phyloP scores from a whole-genome alignment of 2,329 filamentous ascomycete genomes.

The Ascochyta pisi region DNA sequence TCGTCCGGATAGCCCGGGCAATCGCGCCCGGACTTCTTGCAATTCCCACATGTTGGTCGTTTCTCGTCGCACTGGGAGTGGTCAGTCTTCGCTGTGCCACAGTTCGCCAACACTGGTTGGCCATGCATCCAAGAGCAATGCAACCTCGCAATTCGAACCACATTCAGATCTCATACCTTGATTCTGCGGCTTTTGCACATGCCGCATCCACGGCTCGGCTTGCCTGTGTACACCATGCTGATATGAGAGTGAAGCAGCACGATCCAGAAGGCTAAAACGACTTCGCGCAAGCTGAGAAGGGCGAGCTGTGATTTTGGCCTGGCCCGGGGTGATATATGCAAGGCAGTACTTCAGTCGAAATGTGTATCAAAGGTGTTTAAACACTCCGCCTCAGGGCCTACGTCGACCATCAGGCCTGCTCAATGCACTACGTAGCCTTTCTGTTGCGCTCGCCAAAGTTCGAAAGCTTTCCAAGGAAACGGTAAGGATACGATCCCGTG shows the following conservation, averaged over 20 bases:
- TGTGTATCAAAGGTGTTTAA: conserved; percentile 12
- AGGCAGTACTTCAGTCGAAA: conserved; percentile 2
- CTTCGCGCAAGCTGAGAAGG: background rate
- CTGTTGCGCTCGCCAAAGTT: conserved; percentile 7
- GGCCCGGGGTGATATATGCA: conserved; percentile 2
- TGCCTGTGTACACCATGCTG: conserved; percentile 51
- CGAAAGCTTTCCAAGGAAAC: conserved; percentile 4
- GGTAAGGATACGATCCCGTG: background rate
- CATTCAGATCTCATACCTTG: conserved; percentile 62
- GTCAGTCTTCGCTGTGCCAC: conserved; percentile 10
- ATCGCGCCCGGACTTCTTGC: conserved; percentile 40
- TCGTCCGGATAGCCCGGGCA: conserved; percentile 62
- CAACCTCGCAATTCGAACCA: background rate
- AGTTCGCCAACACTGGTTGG: background rate
- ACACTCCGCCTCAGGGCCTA: conserved; percentile 14
- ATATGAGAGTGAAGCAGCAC: background rate
- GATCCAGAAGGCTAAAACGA: background rate
- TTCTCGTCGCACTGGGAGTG: conserved; percentile 44
- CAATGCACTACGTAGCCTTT: conserved; percentile 17
- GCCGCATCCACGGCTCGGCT: conserved; percentile 66
- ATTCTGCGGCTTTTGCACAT: conserved; percentile 77
- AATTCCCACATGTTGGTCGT: conserved; percentile 46
- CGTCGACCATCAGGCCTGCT: conserved; percentile 14
- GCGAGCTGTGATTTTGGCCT: background rate
- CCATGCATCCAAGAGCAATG: background rate